A percentile compares a stretch with the other conserved stretches of the same genome.
Evolutionary conservation across 179 eudicot genomes (phyloP).

Genomic region (Silene noctiflora): DNA sequence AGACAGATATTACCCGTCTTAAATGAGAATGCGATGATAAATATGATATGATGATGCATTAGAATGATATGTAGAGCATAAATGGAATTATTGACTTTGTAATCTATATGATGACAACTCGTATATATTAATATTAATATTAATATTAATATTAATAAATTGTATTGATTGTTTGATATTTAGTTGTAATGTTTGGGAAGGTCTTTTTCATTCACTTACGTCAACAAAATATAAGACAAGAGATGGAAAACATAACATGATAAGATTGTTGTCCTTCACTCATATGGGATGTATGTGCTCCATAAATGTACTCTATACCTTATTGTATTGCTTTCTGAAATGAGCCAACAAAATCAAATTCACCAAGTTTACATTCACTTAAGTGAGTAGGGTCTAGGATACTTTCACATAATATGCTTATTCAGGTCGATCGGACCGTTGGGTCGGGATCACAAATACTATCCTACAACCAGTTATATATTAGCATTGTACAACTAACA

Average conservation of each 20-base stretch:
- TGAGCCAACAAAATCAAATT: too few species aligned
- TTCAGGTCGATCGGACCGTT: too few species aligned
- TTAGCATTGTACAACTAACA: too few species aligned
- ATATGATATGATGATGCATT: slow-evolving; percentile 4
- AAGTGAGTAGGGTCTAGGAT: too few species aligned
- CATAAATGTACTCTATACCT: neutral
- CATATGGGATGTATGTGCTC: neutral
- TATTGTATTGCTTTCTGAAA: too few species aligned
- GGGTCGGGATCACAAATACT: too few species aligned
- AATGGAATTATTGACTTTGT: slow-evolving; percentile 29
- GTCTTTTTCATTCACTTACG: neutral
- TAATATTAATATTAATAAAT: too few species aligned
- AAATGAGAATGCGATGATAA: too few species aligned
- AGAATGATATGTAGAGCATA: slow-evolving; percentile 11
- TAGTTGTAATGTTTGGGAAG: neutral
- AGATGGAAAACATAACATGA: neutral
- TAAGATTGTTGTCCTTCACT: slow-evolving; percentile 16
- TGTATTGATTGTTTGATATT: slow-evolving; percentile 19
- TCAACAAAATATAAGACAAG: neutral
- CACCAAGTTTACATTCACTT: too few species aligned
- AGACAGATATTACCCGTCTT: too few species aligned
- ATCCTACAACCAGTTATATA: too few species aligned
- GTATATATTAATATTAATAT: slow-evolving; percentile 2
- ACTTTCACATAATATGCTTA: too few species aligned
- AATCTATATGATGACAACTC: slow-evolving; percentile 27